phyloP scores from a whole-genome alignment of 2,329 filamentous ascomycete genomes.

The Pestalotiopsis sp. region DNA sequence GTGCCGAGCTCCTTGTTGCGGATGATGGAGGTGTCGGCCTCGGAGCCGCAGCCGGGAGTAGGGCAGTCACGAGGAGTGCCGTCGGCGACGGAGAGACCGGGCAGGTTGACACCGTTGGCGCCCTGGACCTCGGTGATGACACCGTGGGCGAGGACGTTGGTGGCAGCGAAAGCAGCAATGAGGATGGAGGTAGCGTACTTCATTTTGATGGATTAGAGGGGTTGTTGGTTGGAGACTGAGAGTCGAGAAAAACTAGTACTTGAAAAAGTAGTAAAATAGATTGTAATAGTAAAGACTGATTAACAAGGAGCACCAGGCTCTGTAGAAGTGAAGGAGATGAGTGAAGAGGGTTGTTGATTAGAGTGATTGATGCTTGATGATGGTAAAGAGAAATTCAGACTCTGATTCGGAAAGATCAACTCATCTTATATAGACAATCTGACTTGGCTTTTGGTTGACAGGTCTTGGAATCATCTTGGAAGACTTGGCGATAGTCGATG shows the following conservation, averaged over 20 bases:
- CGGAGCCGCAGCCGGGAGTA: constrained; percentile 58
- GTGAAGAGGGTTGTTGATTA: constrained; percentile 8
- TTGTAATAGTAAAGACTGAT: constrained; percentile 9
- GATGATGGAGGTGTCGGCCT: constrained; percentile 70
- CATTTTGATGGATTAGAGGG: constrained; percentile 16
- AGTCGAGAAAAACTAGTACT: constrained; percentile 1
- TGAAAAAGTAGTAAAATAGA: background rate
- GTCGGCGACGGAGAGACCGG: constrained; percentile 48
- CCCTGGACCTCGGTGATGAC: constrained; percentile 19
- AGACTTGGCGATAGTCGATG: constrained; percentile 5
- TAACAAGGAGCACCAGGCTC: constrained; percentile 15
- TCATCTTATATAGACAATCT: constrained; percentile 11
- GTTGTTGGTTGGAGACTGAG: background rate
- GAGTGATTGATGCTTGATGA: constrained; percentile 15
- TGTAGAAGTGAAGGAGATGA: constrained; percentile 12
- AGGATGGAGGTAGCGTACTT: constrained; percentile 15
- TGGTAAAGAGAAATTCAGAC: background rate
- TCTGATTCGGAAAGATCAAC: background rate
- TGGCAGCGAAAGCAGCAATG: constrained; percentile 18
- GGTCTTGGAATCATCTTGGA: constrained; percentile 14
- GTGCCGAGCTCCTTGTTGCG: constrained; percentile 57
- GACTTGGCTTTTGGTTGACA: constrained; percentile 10
- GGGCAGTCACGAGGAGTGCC: constrained; percentile 68
- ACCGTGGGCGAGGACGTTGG: constrained; percentile 19
- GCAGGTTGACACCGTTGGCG: constrained; percentile 21